Conservation (phyloP, 2,329 filamentous ascomycete species). For the Tolypocladium pustulatum region DNA sequence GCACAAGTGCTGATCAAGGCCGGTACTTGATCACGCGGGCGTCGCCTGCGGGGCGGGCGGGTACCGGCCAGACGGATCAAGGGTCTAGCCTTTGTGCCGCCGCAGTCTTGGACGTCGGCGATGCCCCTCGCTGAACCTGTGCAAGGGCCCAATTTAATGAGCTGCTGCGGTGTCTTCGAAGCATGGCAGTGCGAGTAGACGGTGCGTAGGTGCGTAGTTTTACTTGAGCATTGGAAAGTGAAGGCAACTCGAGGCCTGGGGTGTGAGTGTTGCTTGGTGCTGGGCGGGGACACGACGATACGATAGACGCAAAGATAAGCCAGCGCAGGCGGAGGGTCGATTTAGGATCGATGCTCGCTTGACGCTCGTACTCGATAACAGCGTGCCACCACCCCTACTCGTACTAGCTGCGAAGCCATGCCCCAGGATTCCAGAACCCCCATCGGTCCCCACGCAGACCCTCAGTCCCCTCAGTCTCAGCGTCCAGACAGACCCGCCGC, state of each 20-base stretch:
- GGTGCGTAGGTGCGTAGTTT: too few relatives aligned
- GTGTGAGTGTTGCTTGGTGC: too few relatives aligned
- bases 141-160: too few relatives aligned
- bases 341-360: not conserved
- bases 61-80: not conserved
- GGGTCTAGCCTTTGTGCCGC: not conserved
- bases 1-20: not conserved
- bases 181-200: too few relatives aligned
- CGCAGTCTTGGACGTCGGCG: not conserved
- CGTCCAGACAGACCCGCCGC: not conserved
- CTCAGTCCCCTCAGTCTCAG: too few relatives aligned
- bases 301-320: too few relatives aligned
- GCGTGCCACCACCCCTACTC: not conserved
- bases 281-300: too few relatives aligned
- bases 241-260: too few relatives aligned
- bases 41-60: not conserved
- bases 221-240: too few relatives aligned
- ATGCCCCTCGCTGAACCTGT: not conserved
- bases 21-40: not conserved
- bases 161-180: too few relatives aligned
- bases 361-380: not conserved
- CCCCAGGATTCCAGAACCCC: not conserved
- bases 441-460: too few relatives aligned
- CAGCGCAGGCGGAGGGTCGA: not conserved
- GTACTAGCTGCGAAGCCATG: not conserved